Conservation (phyloP, 2,329 filamentous ascomycete genomes). For the Fusarium mundagurra region DNA sequence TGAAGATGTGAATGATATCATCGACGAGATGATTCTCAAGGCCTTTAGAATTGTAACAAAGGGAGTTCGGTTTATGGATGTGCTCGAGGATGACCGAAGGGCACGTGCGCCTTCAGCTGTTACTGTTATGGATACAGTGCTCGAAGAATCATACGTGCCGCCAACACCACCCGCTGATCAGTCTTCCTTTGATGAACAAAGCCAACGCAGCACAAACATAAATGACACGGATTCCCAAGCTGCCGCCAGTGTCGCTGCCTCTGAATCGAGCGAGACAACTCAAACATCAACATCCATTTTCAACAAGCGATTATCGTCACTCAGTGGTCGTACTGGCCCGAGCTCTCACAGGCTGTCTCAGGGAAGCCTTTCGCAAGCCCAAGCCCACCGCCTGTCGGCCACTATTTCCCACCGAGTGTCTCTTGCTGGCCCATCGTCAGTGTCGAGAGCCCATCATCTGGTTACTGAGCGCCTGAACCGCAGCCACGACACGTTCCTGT, state of each 20-base stretch:
- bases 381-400: conserved; percentile 60
- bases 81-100: conserved; percentile 74
- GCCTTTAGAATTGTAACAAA: conserved; percentile 95
- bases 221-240: conserved; percentile 55
- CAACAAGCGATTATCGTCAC: conserved; percentile 59
- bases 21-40: conserved; percentile 93
- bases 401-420: conserved; percentile 79
- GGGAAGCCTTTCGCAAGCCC: conserved; percentile 48
- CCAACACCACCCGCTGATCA: conserved; percentile 72
- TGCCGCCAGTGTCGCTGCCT: conserved; percentile 47
- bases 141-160: conserved; percentile 67
- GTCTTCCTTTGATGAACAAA: conserved; percentile 57
- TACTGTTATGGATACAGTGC: conserved; percentile 68
- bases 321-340: conserved; percentile 48
- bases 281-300: conserved; percentile 49
- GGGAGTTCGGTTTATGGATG: conserved; percentile 88
- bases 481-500: conserved; percentile 88
- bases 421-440: conserved; percentile 72
- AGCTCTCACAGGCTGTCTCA: conserved; percentile 51
- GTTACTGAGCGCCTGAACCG: conserved; percentile 84
- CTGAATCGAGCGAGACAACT: conserved; percentile 50
- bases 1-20: conserved; percentile 75
- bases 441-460: conserved; percentile 73
- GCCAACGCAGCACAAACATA: conserved; percentile 46
- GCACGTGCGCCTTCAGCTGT: conserved; percentile 62